Base-by-base conservation (phyloP, 2,329 filamentous ascomycete species). In the Exophiala viscosa region DNA sequence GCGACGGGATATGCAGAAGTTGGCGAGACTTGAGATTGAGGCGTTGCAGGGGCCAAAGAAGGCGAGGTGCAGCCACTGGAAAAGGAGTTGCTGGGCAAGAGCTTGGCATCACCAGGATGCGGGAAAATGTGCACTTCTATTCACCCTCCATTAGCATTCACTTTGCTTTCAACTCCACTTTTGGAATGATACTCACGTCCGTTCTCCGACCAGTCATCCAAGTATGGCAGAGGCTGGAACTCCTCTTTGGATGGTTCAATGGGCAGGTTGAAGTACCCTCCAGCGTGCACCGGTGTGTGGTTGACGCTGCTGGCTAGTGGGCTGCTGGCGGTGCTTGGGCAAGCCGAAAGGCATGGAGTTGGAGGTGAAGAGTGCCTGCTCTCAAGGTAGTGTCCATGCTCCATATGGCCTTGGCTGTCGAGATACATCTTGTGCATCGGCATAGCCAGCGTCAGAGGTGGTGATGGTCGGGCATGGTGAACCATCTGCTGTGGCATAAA, bases 321-420 rank as follows among this genome's bases (percentile, higher is more conserved):
- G 78, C 90, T 96, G 75, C 88, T 90, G 65, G 90, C 86, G 51
- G 82, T 84, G 77, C 90, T 96, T 61, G 87, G 87, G 28, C 89
- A 86, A 2, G 87, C 85, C 18, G 91, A 96, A 64, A 96, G 79
- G 41, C 90, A 87, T 44, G 91, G 91, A 15, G 91, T 96, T 6
- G 89, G 85, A 32, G 91, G 91, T 66, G 88, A 89, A 72, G 85
- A 88, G 60, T 83, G 54, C 42, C 55, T 55, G 52, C 58, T 58
- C 48, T 61, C 58, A 17, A 61, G 51, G 42, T 56, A 57, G 50
- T 54, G 59, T 45, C 55, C 55, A 31, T 62, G 60, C 39, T 63
- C 60, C 59, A 60, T 59, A n/a, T 55, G 55, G 18, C 59, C 59
- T 17, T 57, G 53, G 39, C 47, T 46, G 36, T 62, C 60, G 10